A percentile compares a stretch with the other conserved stretches of the same genome.
phyloP scores from a whole-genome alignment of 1,284 basidiomycete genomes.

The Vanrija humicola region DNA sequence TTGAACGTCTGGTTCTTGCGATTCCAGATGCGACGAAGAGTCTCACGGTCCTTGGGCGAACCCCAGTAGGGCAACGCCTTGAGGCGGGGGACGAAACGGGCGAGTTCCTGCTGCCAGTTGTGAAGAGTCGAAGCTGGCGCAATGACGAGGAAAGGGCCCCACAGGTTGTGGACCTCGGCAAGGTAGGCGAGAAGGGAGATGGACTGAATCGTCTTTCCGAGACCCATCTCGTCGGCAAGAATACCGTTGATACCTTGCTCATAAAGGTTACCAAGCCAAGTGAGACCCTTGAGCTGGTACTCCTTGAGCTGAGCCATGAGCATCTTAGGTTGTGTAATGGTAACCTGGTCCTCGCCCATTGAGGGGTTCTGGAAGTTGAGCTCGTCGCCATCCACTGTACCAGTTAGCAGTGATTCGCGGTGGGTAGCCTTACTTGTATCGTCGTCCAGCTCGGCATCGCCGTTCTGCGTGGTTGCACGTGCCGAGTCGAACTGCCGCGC shows the following conservation, averaged over 20 bases:
- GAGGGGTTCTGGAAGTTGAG: constrained; percentile 99
- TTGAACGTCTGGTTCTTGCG: constrained; percentile 96
- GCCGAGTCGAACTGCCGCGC: constrained; percentile 82
- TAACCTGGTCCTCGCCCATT: constrained; percentile 79
- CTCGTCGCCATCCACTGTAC: constrained; percentile 81
- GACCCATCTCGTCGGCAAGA: constrained; percentile 97
- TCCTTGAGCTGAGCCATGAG: constrained; percentile 96
- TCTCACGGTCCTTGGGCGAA: constrained; percentile 91
- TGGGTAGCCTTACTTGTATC: constrained; percentile 17
- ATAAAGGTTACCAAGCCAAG: constrained; percentile 96
- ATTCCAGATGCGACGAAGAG: constrained; percentile 96
- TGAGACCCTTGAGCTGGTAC: constrained; percentile 96
- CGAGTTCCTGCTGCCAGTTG: constrained; percentile 99
- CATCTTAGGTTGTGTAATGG: constrained; percentile 90
- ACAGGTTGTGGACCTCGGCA: constrained; percentile 95
- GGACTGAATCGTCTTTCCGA: constrained; percentile 98
- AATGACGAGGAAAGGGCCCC: constrained; percentile 99
- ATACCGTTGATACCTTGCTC: constrained; percentile 99
- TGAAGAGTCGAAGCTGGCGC: constrained; percentile 96
- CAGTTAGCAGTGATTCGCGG: background rate
- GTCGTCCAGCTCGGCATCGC: constrained; percentile 38
- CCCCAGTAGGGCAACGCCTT: constrained; percentile 99
- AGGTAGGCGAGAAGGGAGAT: constrained; percentile 96
- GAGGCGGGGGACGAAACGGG: constrained; percentile 87
- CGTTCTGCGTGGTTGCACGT: constrained; percentile 55